These are phyloP conservation scores for Suillus sp. DNA, from an alignment of 768 basidiomycete genomes.

Conservation along the genomic window DNA sequence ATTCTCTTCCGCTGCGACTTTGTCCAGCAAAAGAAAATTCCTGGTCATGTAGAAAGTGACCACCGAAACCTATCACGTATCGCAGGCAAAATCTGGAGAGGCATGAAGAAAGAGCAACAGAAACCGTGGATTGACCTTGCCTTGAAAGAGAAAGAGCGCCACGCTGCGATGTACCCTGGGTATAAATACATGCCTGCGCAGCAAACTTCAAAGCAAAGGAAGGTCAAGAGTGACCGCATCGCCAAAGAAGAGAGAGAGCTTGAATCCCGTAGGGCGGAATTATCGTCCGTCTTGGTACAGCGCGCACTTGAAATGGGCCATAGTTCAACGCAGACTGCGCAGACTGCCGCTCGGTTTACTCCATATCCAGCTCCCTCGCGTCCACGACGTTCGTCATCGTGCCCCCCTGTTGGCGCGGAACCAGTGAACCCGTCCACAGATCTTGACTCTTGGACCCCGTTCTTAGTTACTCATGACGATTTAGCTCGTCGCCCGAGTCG, in stretches of 20 bases:
- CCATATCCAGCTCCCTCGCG: constrained; percentile 27
- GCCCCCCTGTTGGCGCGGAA: constrained; percentile 40
- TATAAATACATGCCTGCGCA: constrained; percentile 44
- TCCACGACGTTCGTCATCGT: constrained; percentile 42
- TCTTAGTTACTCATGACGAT: constrained; percentile 33
- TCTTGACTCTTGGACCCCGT: constrained; percentile 23
- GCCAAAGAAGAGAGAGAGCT: constrained; percentile 12
- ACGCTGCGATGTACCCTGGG: constrained; percentile 43
- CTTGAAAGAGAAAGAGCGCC: constrained; percentile 46
- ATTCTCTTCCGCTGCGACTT: constrained; percentile 80
- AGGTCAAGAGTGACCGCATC: constrained; percentile 16
- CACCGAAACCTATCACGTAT: constrained; percentile 71
- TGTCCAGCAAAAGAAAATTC: constrained; percentile 60
- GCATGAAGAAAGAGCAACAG: constrained; percentile 48
- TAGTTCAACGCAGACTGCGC: constrained; percentile 10
- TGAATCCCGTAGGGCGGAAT: constrained; percentile 15
- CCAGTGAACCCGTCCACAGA: constrained; percentile 26
- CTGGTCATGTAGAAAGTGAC: constrained; percentile 56
- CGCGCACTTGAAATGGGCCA: not conserved
- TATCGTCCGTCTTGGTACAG: constrained; percentile 3
- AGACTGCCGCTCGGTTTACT: constrained; percentile 20
- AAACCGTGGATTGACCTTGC: constrained; percentile 56
- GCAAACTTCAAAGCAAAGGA: constrained; percentile 22
- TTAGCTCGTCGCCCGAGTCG: constrained; percentile 38
- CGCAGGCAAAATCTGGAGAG: constrained; percentile 66